These are phyloP conservation scores for Vitis riparia DNA, from an alignment of 164 flowering plant species.

Conservation along the genomic window DNA sequence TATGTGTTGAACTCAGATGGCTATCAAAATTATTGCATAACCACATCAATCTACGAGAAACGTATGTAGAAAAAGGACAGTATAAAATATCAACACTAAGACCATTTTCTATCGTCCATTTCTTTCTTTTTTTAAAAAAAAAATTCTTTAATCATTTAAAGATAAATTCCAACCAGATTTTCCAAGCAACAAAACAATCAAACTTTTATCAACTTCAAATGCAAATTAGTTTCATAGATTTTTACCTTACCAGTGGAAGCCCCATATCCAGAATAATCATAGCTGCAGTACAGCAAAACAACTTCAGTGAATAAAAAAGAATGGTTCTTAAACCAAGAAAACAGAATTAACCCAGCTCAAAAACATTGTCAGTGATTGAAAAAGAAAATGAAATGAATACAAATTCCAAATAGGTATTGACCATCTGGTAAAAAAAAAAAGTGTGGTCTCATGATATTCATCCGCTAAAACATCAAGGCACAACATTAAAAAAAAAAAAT, in stretches of 20 bases:
- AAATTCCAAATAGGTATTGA: too few species aligned
- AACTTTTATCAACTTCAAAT: conserved; percentile 1
- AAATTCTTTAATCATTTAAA: not conserved
- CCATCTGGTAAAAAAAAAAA: too few species aligned
- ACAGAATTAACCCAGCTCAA: conserved; percentile 4
- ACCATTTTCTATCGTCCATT: too few species aligned
- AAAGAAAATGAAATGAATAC: too few species aligned
- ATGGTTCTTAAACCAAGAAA: not conserved
- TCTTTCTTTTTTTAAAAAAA: too few species aligned
- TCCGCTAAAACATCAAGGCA: too few species aligned
- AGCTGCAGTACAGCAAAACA: conserved; percentile 48
- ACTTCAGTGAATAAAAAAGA: conserved; percentile 2
- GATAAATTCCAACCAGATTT: not conserved
- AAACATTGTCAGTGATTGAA: conserved; percentile 1
- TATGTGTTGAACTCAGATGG: conserved; percentile 92
- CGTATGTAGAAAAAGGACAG: not conserved
- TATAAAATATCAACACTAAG: too few species aligned
- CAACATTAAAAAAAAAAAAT: too few species aligned
- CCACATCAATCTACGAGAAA: conserved; percentile 1
- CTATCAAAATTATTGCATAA: conserved; percentile 27
- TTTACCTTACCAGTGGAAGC: conserved; percentile 94
- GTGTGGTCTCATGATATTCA: too few species aligned
- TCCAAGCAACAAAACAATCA: not conserved
- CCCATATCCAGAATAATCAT: conserved; percentile 96
- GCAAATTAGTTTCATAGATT: not conserved